Evolutionary conservation across 345 rosid species (phyloP).

Genomic region (Hibiscus tridactylites): DNA sequence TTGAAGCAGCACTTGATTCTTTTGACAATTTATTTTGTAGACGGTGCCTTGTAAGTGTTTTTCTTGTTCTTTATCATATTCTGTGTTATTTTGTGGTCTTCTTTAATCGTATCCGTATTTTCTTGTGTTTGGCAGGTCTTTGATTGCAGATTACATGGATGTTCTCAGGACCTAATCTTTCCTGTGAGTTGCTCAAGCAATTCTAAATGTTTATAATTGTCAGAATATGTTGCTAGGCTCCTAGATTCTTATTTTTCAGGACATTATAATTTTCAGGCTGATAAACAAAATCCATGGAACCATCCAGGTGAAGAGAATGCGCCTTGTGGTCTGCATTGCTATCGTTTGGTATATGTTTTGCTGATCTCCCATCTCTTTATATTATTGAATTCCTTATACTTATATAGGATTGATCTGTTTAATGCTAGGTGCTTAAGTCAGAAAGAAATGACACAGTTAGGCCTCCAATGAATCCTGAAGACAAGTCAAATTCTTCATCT

Average conservation of each 20-base stretch:
- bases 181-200: constrained; percentile 56
- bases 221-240: constrained; percentile 1
- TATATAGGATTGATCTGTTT: background rate
- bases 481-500: constrained; percentile 41
- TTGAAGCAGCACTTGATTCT: constrained; percentile 97
- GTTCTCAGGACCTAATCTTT: constrained; percentile 95
- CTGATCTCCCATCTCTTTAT: constrained; percentile 4
- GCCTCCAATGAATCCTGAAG: constrained; percentile 36
- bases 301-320: constrained; percentile 52
- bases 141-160: constrained; percentile 96
- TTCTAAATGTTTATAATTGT: constrained; percentile 16
- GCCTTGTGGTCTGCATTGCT: constrained; percentile 78
- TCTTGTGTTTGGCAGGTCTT: constrained; percentile 58
- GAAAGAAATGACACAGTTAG: constrained; percentile 27
- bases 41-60: constrained; percentile 75
- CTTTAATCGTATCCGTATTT: constrained; percentile 1
- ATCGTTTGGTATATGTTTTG: constrained; percentile 43
- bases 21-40: constrained; percentile 96
- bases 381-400: background rate
- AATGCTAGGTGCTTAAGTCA: constrained; percentile 52
- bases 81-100: constrained; percentile 3
- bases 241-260: constrained; percentile 16
- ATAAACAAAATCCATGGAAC: constrained; percentile 67
- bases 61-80: constrained; percentile 1
- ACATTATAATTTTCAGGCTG: constrained; percentile 41